Base-by-base conservation (phyloP, 2,329 filamentous ascomycete species). In the Diaporthe nobilis region DNA sequence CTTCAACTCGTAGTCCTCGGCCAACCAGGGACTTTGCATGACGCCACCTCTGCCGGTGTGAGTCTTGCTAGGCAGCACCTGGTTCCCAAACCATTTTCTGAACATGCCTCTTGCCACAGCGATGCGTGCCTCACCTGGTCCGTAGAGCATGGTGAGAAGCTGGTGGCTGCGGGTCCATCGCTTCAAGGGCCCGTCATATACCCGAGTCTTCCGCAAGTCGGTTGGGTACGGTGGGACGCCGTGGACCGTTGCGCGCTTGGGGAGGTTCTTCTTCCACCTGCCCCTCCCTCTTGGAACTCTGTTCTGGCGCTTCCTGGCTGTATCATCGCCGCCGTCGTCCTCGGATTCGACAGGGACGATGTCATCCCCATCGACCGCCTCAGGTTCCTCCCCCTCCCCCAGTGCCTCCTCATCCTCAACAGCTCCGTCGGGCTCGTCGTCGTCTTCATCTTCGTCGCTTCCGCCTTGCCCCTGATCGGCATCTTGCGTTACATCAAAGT, bases 121-220 rank as follows among this genome's bases (percentile, higher is more conserved):
- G 74, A 87, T 79, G 10, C 82, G 80, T 10, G 82, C 79, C 39
- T 80, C 79, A 34, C 83, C 82, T 0, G 86, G 84, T 1, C 87
- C 86, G 77, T 87, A 88, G 83, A 87, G 85, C 44, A 83, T 80
- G 37, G 84, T 82, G 13, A 87, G 79, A 37, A 85, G 81, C 42
- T 83, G 81, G 20, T 81, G 80, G 71, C 82, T 82, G 8, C 81
- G 79, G 25, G 82, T 81, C 79, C 83, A 84, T 20, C 83, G 82
- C 34, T 83, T 81, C 20, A 86, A 77, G 2, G 84, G 83, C 3
- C 85, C 85, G 22, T 82, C 81, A 77, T 86, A 86, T 55, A 83
- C 77, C 25, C 84, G 82, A 17, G 82, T 82, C 49, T 81, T 79
- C 55, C 80, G 80, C 4, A 79, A 78, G 63, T 82, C 81, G 3